phyloP scores from a whole-genome alignment of 306 rosid species.

The Prunus salicina region DNA sequence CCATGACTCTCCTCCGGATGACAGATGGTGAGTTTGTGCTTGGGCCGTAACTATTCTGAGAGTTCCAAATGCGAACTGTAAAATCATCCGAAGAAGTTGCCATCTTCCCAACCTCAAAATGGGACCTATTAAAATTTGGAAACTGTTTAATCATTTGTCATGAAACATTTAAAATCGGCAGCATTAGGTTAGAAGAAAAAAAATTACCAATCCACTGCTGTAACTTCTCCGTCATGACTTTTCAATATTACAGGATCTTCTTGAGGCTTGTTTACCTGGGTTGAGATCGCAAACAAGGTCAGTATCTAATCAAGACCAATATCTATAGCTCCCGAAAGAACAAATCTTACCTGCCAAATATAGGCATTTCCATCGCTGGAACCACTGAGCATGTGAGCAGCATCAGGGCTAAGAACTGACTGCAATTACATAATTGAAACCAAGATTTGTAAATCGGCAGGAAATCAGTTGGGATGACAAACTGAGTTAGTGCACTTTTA shows the following conservation, averaged over 20 bases:
- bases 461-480: not conserved
- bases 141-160: not conserved
- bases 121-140: constrained; percentile 48
- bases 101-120: constrained; percentile 65
- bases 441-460: constrained; percentile 3
- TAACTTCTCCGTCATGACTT: constrained; percentile 77
- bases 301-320: constrained; percentile 8
- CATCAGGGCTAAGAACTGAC: constrained; percentile 90
- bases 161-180: constrained; percentile 14
- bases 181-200: constrained; percentile 10
- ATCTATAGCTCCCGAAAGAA: not conserved
- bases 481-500: not conserved
- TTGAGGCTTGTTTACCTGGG: constrained; percentile 69
- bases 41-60: constrained; percentile 32
- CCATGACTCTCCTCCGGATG: constrained; percentile 77
- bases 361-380: constrained; percentile 81
- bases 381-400: constrained; percentile 71
- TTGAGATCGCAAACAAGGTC: constrained; percentile 22
- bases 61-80: constrained; percentile 80
- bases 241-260: constrained; percentile 53
- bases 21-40: constrained; percentile 39
- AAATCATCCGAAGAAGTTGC: constrained; percentile 90
- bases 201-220: constrained; percentile 80
- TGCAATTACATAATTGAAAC: constrained; percentile 40
- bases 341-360: constrained; percentile 74